These are phyloP conservation scores for Pichia cactophila DNA, from an alignment of 1,139 yeast species.

Conservation along the genomic window DNA sequence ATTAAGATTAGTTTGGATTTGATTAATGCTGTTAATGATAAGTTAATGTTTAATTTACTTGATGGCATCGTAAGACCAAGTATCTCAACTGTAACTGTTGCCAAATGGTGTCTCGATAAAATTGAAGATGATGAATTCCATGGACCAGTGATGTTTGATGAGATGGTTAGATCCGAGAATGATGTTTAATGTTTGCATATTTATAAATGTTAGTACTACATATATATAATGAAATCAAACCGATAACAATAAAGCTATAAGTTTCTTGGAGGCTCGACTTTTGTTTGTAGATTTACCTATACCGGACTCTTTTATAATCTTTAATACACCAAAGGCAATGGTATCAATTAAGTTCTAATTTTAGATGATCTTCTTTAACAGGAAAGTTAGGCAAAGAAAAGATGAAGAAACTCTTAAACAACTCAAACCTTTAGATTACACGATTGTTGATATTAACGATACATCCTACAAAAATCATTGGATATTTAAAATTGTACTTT, in stretches of 20 bases:
- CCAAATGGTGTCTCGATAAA: conserved; percentile 48
- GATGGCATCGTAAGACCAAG: conserved; percentile 54
- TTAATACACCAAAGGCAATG: too few species aligned
- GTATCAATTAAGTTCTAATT: neutral
- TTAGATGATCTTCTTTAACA: neutral
- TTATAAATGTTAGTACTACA: too few species aligned
- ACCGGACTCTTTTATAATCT: too few species aligned
- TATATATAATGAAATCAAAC: too few species aligned
- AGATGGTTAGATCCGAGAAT: conserved; percentile 28
- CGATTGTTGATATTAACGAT: neutral
- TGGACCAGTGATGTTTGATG: conserved; percentile 57
- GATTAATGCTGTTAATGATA: conserved; percentile 39
- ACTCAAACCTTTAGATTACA: neutral
- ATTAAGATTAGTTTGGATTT: conserved; percentile 31
- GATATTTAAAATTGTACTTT: neutral
- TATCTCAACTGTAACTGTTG: conserved; percentile 63
- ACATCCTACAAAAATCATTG: neutral
- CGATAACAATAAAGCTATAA: too few species aligned
- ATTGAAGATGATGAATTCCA: conserved; percentile 41
- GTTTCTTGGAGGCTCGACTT: too few species aligned
- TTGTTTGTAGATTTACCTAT: too few species aligned
- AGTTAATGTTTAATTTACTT: conserved; percentile 30
- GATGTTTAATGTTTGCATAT: conserved; percentile 1
- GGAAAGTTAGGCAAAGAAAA: neutral
- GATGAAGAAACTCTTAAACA: neutral